Evolutionary conservation across 306 rosid genomes (phyloP).

Genomic region (barrel medic (Medicago truncatula)): DNA sequence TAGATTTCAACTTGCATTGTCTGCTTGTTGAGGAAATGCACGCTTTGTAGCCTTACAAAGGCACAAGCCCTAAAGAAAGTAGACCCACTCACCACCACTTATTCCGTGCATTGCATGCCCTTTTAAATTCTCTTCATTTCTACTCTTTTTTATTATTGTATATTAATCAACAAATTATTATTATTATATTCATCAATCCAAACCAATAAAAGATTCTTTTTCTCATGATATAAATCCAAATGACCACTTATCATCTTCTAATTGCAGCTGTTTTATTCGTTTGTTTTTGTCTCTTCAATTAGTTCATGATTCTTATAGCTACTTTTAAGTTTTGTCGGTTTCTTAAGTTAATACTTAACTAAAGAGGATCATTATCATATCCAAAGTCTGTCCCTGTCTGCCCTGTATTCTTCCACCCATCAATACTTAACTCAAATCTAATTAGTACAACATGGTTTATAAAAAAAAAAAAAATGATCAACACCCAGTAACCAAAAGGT

Average conservation of each 20-base stretch:
- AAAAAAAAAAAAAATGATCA: too few species aligned
- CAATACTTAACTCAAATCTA: constrained; percentile 3
- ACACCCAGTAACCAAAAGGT: background rate
- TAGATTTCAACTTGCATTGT: constrained; percentile 29
- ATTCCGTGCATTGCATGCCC: constrained; percentile 14
- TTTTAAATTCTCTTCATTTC: background rate
- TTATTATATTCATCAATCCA: constrained; percentile 25
- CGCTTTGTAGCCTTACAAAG: constrained; percentile 68
- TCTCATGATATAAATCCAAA: constrained; percentile 39
- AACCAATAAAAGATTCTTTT: constrained; percentile 43
- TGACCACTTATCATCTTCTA: constrained; percentile 19
- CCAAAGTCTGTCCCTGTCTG: background rate
- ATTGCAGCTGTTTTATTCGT: constrained; percentile 33
- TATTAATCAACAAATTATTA: background rate
- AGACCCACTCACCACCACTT: constrained; percentile 44
- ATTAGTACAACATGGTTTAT: background rate
- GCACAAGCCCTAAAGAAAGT: constrained; percentile 48
- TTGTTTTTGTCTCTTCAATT: constrained; percentile 35
- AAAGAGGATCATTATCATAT: background rate
- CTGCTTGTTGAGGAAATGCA: constrained; percentile 46
- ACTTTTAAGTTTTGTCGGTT: constrained; percentile 40
- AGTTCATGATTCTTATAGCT: constrained; percentile 28
- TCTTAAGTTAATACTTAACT: constrained; percentile 18
- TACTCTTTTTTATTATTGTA: background rate
- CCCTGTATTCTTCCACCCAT: background rate